phyloP scores from a whole-genome alignment of 495 filamentous ascomycete genomes.

The Parachaetomium inaequale region DNA sequence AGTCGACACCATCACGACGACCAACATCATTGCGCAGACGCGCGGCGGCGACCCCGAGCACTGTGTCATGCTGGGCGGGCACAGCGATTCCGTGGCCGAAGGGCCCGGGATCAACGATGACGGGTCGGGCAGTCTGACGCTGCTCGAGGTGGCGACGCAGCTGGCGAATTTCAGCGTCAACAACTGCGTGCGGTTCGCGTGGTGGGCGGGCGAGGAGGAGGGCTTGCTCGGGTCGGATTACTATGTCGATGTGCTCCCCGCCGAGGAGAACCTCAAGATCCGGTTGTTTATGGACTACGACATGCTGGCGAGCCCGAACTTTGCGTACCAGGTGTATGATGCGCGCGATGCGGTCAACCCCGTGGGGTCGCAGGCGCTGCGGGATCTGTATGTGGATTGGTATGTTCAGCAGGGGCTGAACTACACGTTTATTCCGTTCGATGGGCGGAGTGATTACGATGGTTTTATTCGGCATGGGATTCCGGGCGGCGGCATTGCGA shows the following conservation, averaged over 20 bases:
- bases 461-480: conserved; percentile 53
- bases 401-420: conserved; percentile 48
- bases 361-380: conserved; percentile 46
- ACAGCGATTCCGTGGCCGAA: conserved; percentile 52
- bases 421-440: conserved; percentile 52
- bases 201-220: conserved; percentile 58
- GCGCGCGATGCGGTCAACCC: conserved; percentile 47
- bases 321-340: conserved; percentile 52
- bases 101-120: conserved; percentile 53
- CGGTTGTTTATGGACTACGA: conserved; percentile 59
- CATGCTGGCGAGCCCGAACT: conserved; percentile 56
- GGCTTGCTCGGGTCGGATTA: conserved; percentile 56
- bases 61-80: conserved; percentile 55
- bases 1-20: conserved; percentile 43
- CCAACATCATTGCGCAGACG: conserved; percentile 55
- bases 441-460: conserved; percentile 56
- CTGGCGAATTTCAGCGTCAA: conserved; percentile 49
- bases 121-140: conserved; percentile 50
- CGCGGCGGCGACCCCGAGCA: conserved; percentile 52
- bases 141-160: conserved; percentile 53
- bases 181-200: conserved; percentile 56
- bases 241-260: conserved; percentile 47
- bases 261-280: conserved; percentile 52
- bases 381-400: conserved; percentile 51
- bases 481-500: conserved; percentile 56